phyloP scores from a whole-genome alignment of 768 basidiomycete species.

The Neoboletus subvelutipes region DNA sequence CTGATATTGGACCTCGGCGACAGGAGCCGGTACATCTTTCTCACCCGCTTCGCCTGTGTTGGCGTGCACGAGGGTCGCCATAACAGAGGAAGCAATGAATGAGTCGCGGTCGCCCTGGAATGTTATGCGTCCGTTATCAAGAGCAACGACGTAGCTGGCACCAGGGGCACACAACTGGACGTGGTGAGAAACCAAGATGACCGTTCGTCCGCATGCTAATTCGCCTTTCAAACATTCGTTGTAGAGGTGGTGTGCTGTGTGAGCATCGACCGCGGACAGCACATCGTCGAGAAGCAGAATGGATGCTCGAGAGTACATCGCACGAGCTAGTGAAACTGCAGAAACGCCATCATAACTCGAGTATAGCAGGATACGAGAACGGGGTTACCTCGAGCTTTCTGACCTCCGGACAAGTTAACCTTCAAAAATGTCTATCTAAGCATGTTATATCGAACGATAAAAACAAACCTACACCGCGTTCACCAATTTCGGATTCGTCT shows the following conservation, averaged over 20 bases:
- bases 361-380: background rate
- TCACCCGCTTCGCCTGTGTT: slow-evolving; percentile 39
- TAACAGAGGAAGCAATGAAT: slow-evolving; percentile 68
- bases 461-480: slow-evolving; percentile 60
- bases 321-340: slow-evolving; percentile 72
- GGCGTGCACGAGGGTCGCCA: slow-evolving; percentile 66
- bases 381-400: slow-evolving; percentile 61
- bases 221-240: slow-evolving; percentile 78
- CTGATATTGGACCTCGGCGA: slow-evolving; percentile 1
- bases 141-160: slow-evolving; percentile 78
- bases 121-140: slow-evolving; percentile 67
- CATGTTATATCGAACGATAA: background rate
- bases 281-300: slow-evolving; percentile 86
- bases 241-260: slow-evolving; percentile 82
- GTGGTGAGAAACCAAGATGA: slow-evolving; percentile 92
- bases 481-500: slow-evolving; percentile 85
- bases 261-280: slow-evolving; percentile 71
- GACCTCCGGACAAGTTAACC: slow-evolving; percentile 49
- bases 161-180: slow-evolving; percentile 83
- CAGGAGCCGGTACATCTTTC: slow-evolving; percentile 37
- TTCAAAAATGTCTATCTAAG: slow-evolving; percentile 6
- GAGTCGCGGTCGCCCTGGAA: slow-evolving; percentile 66
- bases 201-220: slow-evolving; percentile 72
- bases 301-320: slow-evolving; percentile 86
- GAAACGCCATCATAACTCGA: background rate